These are phyloP conservation scores for Solanum appendiculatum DNA, from an alignment of 257 asterid genomes.

Conservation along the genomic window DNA sequence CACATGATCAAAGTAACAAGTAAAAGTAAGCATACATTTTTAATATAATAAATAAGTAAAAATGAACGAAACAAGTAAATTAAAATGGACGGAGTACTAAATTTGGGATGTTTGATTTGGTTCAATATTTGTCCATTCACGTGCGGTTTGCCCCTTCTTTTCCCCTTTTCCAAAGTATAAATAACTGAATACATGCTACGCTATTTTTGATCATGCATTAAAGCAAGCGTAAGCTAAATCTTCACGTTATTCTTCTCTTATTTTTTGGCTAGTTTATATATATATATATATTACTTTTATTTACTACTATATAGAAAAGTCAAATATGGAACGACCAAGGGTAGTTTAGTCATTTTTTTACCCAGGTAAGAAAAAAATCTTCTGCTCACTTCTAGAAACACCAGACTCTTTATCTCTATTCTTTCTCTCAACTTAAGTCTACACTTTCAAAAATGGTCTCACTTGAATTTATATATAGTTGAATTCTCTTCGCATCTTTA, in stretches of 20 bases:
- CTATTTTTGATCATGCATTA: background rate
- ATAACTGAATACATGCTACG: background rate
- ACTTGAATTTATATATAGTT: background rate
- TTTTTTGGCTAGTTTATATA: background rate
- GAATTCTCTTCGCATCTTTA: background rate
- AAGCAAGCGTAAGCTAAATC: background rate
- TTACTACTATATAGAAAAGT: too few species aligned
- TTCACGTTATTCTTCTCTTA: background rate
- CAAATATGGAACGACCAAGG: too few species aligned
- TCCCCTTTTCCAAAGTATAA: background rate
- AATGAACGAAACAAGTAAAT: background rate
- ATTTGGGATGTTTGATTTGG: background rate
- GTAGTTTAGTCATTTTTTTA: too few species aligned
- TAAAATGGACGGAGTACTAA: background rate
- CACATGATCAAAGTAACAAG: too few species aligned
- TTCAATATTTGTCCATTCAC: background rate
- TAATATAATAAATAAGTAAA: background rate
- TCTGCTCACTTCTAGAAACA: too few species aligned
- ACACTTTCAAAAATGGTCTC: too few species aligned
- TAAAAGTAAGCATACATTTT: too few species aligned
- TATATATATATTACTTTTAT: background rate
- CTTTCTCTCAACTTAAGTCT: too few species aligned
- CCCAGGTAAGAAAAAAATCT: too few species aligned
- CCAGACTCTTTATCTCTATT: too few species aligned
- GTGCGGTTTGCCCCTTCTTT: background rate